Base-by-base conservation (phyloP, 768 basidiomycete species). In the Pleurotus platypus region DNA sequence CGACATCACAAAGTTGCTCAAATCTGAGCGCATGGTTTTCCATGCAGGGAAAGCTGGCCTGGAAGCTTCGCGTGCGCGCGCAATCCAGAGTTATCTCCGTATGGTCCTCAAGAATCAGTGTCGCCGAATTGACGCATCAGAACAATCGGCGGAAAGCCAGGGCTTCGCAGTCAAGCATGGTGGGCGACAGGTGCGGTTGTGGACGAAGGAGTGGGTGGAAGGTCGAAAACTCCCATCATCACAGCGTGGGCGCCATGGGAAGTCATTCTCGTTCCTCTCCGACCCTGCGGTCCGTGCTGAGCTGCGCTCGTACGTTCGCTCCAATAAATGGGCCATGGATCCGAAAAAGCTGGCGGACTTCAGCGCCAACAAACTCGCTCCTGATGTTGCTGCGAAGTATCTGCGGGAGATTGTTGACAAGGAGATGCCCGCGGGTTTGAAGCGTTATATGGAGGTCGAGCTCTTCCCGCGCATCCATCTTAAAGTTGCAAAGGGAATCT, bases 321-420 rank as follows among this genome's bases (percentile, higher is more conserved):
- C 62, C 9, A 64, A 68, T 55, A 68, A 68, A 56, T 67, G 67
- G 67, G 51, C 67, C 9, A 64, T 66, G 57, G 53, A 69, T 46
- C 69, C 67, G 0, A 53, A 26, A 15, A 68, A 66, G 46, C 58
- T 69, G 11, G 56, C 26, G 0, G 27, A 63, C 22, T 68, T 64
- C 55, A 55, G 38, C 0, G 51, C 66, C 18, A 47, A 51, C 5
- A 45, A 65, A 42, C 30, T 69, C 12, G 18, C 64, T n/a, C 60
- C 60, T 13, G 60, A 56, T 2, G 60, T 53, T n/a, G 61, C 61
- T 38, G 40, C 11, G 46, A 46, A 27, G 7, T 24, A 24, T 5
- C 24, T 24, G 3, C 24, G 24, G 5, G 24, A 24, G 24, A 5
- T 24, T 5, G 24, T 24, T 24, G 3, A 24, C 5, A 24, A 24